Evolutionary conservation across 1,284 basidiomycete species (phyloP), one percentile per base, ranked within the genome.

Genomic region (Trichosporon asahii): DNA sequence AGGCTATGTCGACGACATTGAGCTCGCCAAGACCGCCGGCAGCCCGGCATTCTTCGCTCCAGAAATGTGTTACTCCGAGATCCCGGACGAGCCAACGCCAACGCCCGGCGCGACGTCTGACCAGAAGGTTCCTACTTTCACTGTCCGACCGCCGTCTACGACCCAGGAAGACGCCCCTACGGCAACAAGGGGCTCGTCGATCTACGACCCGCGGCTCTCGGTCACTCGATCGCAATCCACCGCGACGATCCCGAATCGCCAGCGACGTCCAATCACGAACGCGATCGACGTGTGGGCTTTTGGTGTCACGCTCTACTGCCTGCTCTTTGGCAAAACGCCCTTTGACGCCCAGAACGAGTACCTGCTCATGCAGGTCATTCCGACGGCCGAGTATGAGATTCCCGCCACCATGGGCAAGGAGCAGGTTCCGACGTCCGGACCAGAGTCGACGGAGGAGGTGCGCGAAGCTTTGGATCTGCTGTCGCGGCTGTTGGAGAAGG

Each of bases 221-320:
- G 68, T 72, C 12, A 69, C 60, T 25, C 72, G 81, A 21, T 76
- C 79, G 1, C 67, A 69, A 9, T 79, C 83, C 29, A 79, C 78
- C 23, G 65, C 70, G 0, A 76, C 76, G 1, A 64, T 76, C n/a
- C 71, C 72, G 9, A 68, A 72, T n/a, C 75, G 78, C 55, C 84
- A 83, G 66, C 87, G 90, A 25, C 90, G 89, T 2, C 87, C 88
- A 1, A 92, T 99, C 73, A 96, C 95, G 44, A 95, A 96, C 80
- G 91, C 94, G 4, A 97, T 99, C 80, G 97, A 99, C 78, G 89
- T 99, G n/a, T 99, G 96, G 96, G 95, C 97, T 0, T 88, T 99
- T 8, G 97, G 97, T n/a, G 92, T 98, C 40, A 99, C 97, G 0
- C 86, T 98, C 14, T 99, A 95, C 84, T 97, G 95, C 78, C 88